These are phyloP conservation scores for Penicillium egyptiacum DNA, from an alignment of 495 filamentous ascomycete genomes.

Conservation along the genomic window DNA sequence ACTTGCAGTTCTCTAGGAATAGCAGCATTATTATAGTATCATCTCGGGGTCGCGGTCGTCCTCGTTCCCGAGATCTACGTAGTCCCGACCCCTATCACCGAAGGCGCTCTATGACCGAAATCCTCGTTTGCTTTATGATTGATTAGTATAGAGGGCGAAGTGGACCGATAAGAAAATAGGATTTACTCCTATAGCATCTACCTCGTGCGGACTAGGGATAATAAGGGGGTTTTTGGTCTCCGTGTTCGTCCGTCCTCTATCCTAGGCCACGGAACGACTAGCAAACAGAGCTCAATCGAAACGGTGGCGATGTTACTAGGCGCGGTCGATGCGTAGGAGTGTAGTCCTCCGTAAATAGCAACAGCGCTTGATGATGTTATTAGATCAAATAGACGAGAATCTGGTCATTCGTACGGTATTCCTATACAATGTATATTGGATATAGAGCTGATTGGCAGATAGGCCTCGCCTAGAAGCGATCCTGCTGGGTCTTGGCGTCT, in stretches of 20 bases:
- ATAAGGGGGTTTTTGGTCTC: neutral
- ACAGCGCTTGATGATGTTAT: neutral
- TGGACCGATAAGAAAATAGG: neutral
- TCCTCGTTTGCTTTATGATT: neutral
- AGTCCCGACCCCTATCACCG: too few relatives aligned
- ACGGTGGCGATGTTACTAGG: neutral
- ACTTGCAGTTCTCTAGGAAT: too few relatives aligned
- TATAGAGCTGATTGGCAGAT: conserved; percentile 11
- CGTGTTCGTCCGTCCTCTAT: neutral
- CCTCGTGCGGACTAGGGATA: neutral
- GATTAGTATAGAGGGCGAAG: neutral
- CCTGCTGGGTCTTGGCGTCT: conserved; percentile 11
- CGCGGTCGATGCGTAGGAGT: neutral
- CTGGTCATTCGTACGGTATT: conserved; percentile 9
- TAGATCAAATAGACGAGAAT: neutral
- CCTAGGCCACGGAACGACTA: neutral
- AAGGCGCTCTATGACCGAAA: too few relatives aligned
- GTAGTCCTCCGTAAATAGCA: too few relatives aligned
- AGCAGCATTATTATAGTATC: too few relatives aligned
- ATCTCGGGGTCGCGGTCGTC: too few relatives aligned
- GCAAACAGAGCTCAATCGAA: conserved; percentile 3
- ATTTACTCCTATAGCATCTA: neutral
- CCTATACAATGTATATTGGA: conserved; percentile 2
- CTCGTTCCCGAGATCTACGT: too few relatives aligned
- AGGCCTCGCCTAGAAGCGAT: conserved; percentile 14